Evolutionary conservation across 352 stramenopile genomes (phyloP), one percentile per base, ranked within the genome.

Genomic region (Blastocystis sp.): DNA sequence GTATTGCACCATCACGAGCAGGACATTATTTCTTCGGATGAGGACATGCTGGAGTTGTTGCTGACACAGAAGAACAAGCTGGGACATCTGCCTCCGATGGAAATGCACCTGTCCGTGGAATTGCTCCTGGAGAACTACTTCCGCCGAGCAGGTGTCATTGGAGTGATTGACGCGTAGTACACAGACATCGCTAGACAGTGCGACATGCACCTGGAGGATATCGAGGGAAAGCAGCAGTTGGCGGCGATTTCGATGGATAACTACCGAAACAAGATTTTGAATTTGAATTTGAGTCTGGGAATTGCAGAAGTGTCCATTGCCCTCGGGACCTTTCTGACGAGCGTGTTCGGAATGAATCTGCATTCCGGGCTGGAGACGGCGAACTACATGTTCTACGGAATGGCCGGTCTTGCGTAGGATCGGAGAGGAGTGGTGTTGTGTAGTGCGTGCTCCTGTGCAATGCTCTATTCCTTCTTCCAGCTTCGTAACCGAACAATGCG

Each of bases 21-120:
- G 65, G 65, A 76, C 14, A 76, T 76, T 38, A 76, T 76, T n/a
- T 21, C 65, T 11, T 76, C 65, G 34, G 65, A 76, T 38, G 65
- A 76, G 43, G 38, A 76, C 65, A 76, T 76, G 65, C 34, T 76
- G 23, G 65, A 76, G 43, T n/a, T 76, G 43, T 38, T 76, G 9
- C 65, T 76, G 65, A 76, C 65, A 56, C 65, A 76, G 65, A 76
- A 76, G 65, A 76, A 76, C 38, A 48, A 56, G 38, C n/a, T 76
- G 65, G 65, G 65, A 14, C 65, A 76, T 41, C n/a, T 76, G 65
- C 65, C 65, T 28, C 65, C 65, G 14, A 28, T 7, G 4, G 65
- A 76, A 52, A 76, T 76, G 65, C 65, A 76, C 43, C 38, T 76
- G 34, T 76, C 65, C 4, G 65, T 76, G 19, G 65, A 76, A 41